These are phyloP conservation scores for Clarireedia paspali DNA, from an alignment of 2,329 filamentous ascomycete species.

Conservation along the genomic window DNA sequence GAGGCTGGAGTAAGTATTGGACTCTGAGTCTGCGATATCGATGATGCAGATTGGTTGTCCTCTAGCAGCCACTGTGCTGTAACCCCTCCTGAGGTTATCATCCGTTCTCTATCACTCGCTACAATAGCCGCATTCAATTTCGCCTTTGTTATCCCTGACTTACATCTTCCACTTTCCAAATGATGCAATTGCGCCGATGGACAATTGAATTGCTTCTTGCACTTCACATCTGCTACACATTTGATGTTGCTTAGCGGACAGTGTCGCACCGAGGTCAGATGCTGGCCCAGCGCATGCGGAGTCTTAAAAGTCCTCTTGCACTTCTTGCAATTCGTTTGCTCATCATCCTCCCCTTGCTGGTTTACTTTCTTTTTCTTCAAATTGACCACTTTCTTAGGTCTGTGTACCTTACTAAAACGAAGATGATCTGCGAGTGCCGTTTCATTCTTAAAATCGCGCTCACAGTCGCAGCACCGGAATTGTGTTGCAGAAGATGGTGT, in stretches of 20 bases:
- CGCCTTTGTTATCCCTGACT: no score
- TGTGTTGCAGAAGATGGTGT: neutral
- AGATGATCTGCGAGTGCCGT: constrained; percentile 12
- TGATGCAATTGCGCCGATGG: no score
- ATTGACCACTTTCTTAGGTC: constrained; percentile 4
- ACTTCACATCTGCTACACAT: no score
- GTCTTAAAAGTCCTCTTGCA: constrained; percentile 14
- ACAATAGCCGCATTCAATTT: no score
- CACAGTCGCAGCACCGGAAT: constrained; percentile 16
- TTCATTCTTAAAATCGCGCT: constrained; percentile 15
- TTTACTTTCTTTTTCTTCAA: constrained; percentile 10
- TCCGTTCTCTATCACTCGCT: no score
- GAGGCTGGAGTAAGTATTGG: constrained; percentile 12
- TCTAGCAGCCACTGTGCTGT: constrained; percentile 4
- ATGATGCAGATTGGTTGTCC: constrained; percentile 8
- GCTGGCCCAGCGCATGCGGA: constrained; percentile 3
- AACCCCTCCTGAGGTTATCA: neutral
- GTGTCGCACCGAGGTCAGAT: constrained; percentile 12
- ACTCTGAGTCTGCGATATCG: constrained; percentile 12
- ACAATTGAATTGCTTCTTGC: no score
- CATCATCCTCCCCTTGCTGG: constrained; percentile 2
- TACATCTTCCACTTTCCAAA: no score
- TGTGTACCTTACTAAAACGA: constrained; percentile 10
- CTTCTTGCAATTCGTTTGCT: neutral
- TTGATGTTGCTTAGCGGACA: neutral